A percentile compares a stretch with the other conserved stretches of the same genome.
These are phyloP conservation scores for Gentiana dahurica DNA, from an alignment of 257 asterid genomes.

Conservation along the genomic window DNA sequence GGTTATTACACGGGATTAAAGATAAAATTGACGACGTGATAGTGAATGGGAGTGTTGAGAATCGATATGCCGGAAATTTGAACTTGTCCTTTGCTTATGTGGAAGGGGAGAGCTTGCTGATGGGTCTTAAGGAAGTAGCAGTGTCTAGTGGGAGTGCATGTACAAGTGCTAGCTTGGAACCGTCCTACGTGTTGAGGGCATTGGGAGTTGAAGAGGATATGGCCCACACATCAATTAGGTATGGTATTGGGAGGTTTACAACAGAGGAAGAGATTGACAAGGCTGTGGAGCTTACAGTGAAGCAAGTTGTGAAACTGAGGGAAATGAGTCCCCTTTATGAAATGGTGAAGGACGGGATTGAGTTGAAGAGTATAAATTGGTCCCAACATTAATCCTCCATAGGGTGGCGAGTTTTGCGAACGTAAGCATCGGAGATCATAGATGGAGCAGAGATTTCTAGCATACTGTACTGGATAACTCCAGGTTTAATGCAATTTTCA, in stretches of 20 bases:
- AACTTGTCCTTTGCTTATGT: conserved; percentile 91
- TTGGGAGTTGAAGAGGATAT: conserved; percentile 97
- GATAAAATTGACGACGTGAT: conserved; percentile 67
- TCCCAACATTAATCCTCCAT: conserved; percentile 46
- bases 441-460: too few species aligned
- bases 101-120: conserved; percentile 95
- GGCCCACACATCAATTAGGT: conserved; percentile 97
- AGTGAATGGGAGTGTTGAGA: conserved; percentile 87
- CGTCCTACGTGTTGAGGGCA: conserved; percentile 90
- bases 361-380: conserved; percentile 86
- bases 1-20: conserved; percentile 65
- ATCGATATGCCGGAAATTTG: conserved; percentile 78
- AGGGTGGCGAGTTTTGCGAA: background rate
- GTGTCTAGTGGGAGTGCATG: conserved; percentile 99
- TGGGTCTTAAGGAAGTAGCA: conserved; percentile 98
- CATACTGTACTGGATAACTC: too few species aligned
- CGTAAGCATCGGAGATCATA: too few species aligned
- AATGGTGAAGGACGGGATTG: conserved; percentile 91
- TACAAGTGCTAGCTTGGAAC: conserved; percentile 97
- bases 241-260: conserved; percentile 94
- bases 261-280: conserved; percentile 83
- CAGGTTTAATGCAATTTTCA: too few species aligned
- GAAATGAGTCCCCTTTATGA: conserved; percentile 98
- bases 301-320: conserved; percentile 89
- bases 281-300: conserved; percentile 80